Evolutionary conservation across 1,139 yeast genomes (phyloP), one percentile per base, ranked within the genome.

Genomic region (Candida tetrigidarum): DNA sequence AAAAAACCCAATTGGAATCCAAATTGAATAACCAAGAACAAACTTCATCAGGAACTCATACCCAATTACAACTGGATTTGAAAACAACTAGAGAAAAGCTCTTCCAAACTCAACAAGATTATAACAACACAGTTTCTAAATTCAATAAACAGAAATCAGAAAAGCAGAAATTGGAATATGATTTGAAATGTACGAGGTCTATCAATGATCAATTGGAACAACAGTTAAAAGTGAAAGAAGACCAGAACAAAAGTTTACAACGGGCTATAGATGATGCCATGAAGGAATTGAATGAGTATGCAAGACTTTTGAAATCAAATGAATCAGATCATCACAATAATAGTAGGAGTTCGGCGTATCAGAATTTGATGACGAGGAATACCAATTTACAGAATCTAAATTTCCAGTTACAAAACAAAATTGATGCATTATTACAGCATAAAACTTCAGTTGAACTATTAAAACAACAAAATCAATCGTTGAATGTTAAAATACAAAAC

Each of bases 1-100:
- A 84, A 53, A 74, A 84, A 32, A 71, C 76, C 41, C 77, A 80
- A 40, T 61, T 85, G 34, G 86, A 84, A 47, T 68, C 76, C 6
- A 76, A 78, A 44, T 63, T 77, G 37, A 63, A 75, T 18, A 72
- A 74, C 40, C 79, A 79, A 47, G 67, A 77, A 8, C 76, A 76
- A 42, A 79, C 66, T 3, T 55, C 73, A 38, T 55, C 76, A 20
- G 69, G 71, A 41, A 66, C 65, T 19, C 57, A 75, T 15, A 66
- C 72, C 14, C 65, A 76, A 12, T 63, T 74, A 33, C 69, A 72
- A 41, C 66, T 45, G 9, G 59, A 64, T 35, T 52, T 62, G 26
- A 47, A 45, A 3, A 39, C 49, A n/a, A 50, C 62, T 27, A 52
- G 47, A 14, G 45, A 53, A 12, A 65, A 63, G 22, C 55, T 56